phyloP scores from a whole-genome alignment of 768 basidiomycete species.

The Phaeotremella skinneri region DNA sequence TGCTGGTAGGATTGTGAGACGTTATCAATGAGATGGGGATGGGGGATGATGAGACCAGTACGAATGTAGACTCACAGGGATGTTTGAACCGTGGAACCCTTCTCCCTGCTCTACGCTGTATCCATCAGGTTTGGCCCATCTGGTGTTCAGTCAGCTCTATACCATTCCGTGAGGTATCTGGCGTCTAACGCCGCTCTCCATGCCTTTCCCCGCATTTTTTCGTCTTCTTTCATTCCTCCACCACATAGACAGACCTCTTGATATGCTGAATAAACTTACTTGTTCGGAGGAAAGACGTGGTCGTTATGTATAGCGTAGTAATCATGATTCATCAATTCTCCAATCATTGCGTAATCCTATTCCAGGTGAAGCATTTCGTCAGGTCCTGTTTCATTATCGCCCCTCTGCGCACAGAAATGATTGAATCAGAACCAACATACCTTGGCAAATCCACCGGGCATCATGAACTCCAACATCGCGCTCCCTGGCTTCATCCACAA shows the following conservation, averaged over 20 bases:
- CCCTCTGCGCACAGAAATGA: background rate
- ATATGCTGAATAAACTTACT: slow-evolving; percentile 13
- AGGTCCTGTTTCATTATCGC: background rate
- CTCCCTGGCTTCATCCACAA: slow-evolving; percentile 41
- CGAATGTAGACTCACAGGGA: slow-evolving; percentile 17
- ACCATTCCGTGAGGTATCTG: background rate
- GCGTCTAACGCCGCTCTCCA: slow-evolving; percentile 4
- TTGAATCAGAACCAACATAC: slow-evolving; percentile 18
- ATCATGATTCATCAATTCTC: slow-evolving; percentile 38
- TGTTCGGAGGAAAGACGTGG: slow-evolving; percentile 14
- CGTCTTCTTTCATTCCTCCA: background rate
- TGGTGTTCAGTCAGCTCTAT: background rate
- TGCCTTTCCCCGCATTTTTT: slow-evolving; percentile 6
- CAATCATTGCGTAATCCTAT: slow-evolving; percentile 37
- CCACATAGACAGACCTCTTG: too few species aligned
- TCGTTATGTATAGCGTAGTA: slow-evolving; percentile 40
- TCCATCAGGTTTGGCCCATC: slow-evolving; percentile 18
- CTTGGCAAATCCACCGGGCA: slow-evolving; percentile 32
- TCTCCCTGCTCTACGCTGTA: slow-evolving; percentile 15
- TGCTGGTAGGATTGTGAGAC: too few species aligned
- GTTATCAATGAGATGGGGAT: too few species aligned
- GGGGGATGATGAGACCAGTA: too few species aligned
- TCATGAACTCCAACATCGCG: slow-evolving; percentile 43
- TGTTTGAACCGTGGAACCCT: slow-evolving; percentile 21
- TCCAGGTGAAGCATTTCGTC: background rate